Evolutionary conservation across 164 flowering plant species (phyloP).

Genomic region (Umbellularia californica): DNA sequence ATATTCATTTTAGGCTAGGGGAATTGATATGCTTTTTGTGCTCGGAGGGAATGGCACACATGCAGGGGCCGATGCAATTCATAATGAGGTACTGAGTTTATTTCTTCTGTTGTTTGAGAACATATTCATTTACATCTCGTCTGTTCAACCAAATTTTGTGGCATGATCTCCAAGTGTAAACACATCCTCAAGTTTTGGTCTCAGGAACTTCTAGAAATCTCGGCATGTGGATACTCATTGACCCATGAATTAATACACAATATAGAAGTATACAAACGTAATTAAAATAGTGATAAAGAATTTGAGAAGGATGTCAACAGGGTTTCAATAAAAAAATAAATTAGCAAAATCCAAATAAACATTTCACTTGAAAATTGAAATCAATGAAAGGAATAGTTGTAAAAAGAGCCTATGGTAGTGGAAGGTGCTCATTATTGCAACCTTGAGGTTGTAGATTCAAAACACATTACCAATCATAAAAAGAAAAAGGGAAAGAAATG

Average conservation of each 20-base stretch:
- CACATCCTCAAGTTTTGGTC: background rate
- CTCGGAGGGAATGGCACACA: conserved; percentile 50
- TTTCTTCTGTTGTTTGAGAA: background rate
- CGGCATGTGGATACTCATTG: background rate
- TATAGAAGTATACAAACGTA: too few species aligned
- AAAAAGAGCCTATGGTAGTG: too few species aligned
- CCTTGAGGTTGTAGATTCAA: background rate
- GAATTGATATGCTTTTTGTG: conserved; percentile 39
- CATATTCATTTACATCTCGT: background rate
- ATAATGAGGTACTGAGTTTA: conserved; percentile 32
- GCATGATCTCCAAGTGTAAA: background rate
- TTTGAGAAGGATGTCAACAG: too few species aligned
- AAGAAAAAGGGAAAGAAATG: too few species aligned
- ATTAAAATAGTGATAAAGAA: too few species aligned
- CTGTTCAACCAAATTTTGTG: background rate
- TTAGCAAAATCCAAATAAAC: background rate
- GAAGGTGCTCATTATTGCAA: too few species aligned
- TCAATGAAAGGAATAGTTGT: too few species aligned
- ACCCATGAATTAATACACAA: background rate
- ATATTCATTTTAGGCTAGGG: conserved; percentile 25
- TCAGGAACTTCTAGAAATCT: background rate
- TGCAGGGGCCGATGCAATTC: conserved; percentile 46
- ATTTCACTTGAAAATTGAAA: background rate
- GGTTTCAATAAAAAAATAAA: too few species aligned
- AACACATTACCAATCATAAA: background rate